Evolutionary conservation across 139 green algal genomes (phyloP).

Genomic region (Closterium sp.): DNA sequence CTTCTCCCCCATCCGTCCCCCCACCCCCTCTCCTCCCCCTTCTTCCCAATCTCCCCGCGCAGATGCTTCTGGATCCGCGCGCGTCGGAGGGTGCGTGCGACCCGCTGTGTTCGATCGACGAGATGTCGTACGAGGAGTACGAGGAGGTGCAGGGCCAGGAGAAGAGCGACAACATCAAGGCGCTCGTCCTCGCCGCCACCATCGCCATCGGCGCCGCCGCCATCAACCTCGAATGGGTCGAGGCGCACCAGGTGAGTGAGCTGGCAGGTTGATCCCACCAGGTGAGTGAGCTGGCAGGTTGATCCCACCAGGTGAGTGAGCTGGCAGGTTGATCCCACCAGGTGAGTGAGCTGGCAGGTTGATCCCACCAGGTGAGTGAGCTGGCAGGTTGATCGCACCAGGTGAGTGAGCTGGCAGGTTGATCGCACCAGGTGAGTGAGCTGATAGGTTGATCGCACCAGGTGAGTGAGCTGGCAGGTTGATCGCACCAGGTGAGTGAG

Average conservation of each 20-base stretch:
- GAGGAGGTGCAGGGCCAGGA: not conserved
- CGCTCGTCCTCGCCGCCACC: slow-evolving; percentile 52
- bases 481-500: too few relatives aligned
- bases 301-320: slow-evolving; percentile 35
- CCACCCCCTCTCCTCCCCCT: too few relatives aligned
- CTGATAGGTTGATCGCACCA: too few relatives aligned
- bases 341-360: too few relatives aligned
- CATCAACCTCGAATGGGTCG: slow-evolving; percentile 58
- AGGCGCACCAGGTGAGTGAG: slow-evolving; percentile 51
- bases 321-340: too few relatives aligned
- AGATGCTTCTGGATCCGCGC: not conserved
- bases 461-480: too few relatives aligned
- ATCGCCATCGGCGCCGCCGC: slow-evolving; percentile 45
- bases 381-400: slow-evolving; percentile 60
- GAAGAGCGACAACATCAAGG: slow-evolving; percentile 57
- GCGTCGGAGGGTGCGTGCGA: slow-evolving; percentile 18
- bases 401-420: slow-evolving; percentile 56
- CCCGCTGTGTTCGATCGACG: slow-evolving; percentile 34
- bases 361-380: slow-evolving; percentile 48
- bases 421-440: not conserved
- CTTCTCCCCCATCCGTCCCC: not conserved
- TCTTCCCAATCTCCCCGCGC: not conserved
- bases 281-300: not conserved
- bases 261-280: not conserved
- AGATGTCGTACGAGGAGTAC: slow-evolving; percentile 39